Base-by-base conservation (phyloP, 352 stramenopile species). In the Phytophthora palmivora region DNA sequence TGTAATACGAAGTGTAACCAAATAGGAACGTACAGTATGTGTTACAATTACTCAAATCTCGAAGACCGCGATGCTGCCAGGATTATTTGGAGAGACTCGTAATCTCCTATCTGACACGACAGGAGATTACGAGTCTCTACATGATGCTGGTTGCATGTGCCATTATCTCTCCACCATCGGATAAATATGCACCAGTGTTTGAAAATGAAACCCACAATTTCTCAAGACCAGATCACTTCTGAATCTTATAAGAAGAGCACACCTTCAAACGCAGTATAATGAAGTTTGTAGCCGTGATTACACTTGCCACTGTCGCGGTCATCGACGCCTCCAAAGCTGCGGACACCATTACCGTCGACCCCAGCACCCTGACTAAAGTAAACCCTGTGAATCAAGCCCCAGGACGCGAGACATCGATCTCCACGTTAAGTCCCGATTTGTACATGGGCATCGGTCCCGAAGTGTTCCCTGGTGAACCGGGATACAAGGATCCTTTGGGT, bases 381-480 rank as follows among this genome's bases (percentile, higher is more conserved):
- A 30, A 59, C 39, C 51, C 18, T 26, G 3, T 5, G 19, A 50
- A 59, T 19, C 51, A 59, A 21, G 14, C 19, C 0, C 51, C 51
- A 11, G 39, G 51, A 14, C 51, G 28, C 19, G 39, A 24, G 28
- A 59, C 26, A 10, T 59, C 51, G 16, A 61, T 28, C 30, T 53
- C 52, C 21, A 61, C 52, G 15, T 1, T 42, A 4, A 60, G 45
- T 4, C 52, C 52, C 3, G 12, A 2, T 30, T 26, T 60, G 18
- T 44, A 30, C 42, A 37, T 52, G 32, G 52, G 52, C 14, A 52
- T 60, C 33, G 52, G 51, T 30, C 51, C 51, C 18, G 51, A 59
- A 15, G 6, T 59, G 1, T 52, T 52, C 19, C 52, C 52, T 8
- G 41, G 41, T 4, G 32, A 33, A 6, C 41, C 52, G 1, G 52